Evolutionary conservation across 2,329 filamentous ascomycete species (phyloP), one percentile per base, ranked within the genome.

Genomic region (Chaetomiaceae sp.): DNA sequence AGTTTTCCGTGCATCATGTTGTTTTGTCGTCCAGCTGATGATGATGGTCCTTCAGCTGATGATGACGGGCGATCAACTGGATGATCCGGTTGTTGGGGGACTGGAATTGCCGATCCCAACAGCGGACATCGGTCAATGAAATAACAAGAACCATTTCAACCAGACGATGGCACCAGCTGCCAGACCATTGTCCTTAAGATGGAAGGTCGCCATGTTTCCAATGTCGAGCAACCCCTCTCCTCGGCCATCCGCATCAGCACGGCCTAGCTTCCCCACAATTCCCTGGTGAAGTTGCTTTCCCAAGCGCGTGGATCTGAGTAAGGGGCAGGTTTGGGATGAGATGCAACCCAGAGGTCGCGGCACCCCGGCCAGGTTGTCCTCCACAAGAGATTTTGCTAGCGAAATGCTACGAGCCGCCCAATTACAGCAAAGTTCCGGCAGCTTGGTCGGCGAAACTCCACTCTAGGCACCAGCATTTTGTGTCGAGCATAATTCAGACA

Each of bases 391-490:
- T 42, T 27, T 19, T 6, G 31, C 6, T 20, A 6, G 17, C 3
- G 27, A 33, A 22, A 12, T n/a, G 17, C 15, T 47, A 47, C 45
- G 45, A 47, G 15, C 45, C n/a, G 33, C 15, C 45, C 45, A 47
- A 47, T 47, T 6, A 23, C 23, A 38, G 11, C n/a, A 29, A 47
- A 29, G 45, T 47, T 31, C 23, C 22, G 20, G 14, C 8, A n/a
- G 12, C 19, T n/a, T n/a, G 5, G 20, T 12, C 12, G n/a, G 14
- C 29, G 15, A 5, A n/a, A 15, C 20, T 47, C 33, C 33, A 37
- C 45, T 47, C 45, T 22, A 47, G 45, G 45, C 45, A 47, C 29
- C 45, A 47, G 23, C 45, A 38, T 47, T 47, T 47, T 23, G 38
- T 40, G 20, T 23, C 38, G 38, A 40, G 19, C 38, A 25, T 19